Evolutionary conservation across 805 yeast genomes (phyloP).

Genomic region (Zygoascus bituminiphila): DNA sequence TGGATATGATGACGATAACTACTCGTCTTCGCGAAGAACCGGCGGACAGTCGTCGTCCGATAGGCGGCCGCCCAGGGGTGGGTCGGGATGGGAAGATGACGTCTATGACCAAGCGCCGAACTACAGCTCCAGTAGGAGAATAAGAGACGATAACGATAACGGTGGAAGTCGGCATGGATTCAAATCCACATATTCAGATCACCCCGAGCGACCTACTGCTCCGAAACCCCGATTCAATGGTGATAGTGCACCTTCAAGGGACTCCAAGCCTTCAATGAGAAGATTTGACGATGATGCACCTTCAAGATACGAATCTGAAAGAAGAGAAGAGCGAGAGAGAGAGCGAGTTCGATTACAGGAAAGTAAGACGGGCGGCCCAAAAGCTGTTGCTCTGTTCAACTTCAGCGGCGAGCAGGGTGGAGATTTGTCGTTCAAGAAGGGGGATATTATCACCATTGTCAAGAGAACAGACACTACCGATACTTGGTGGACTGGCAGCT

Average conservation of each 20-base stretch:
- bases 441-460: conserved; percentile 81
- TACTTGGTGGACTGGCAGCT: conserved; percentile 98
- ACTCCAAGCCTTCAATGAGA: conserved; percentile 7
- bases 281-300: conserved; percentile 11
- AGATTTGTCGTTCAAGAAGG: conserved; percentile 86
- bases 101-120: conserved; percentile 46
- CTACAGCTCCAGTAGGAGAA: conserved; percentile 23
- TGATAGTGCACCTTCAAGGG: not conserved
- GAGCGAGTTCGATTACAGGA: conserved; percentile 7
- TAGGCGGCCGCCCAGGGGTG: conserved; percentile 1
- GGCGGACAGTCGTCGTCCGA: not conserved
- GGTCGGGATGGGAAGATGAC: conserved; percentile 70
- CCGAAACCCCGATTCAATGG: conserved; percentile 33
- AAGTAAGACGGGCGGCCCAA: conserved; percentile 24
- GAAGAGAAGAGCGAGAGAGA: conserved; percentile 8
- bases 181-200: conserved; percentile 34
- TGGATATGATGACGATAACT: conserved; percentile 1
- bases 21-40: not conserved
- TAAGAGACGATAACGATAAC: conserved; percentile 27
- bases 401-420: conserved; percentile 93
- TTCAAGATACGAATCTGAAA: conserved; percentile 3
- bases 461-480: conserved; percentile 82
- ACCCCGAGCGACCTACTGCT: conserved; percentile 36
- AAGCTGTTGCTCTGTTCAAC: conserved; percentile 83
- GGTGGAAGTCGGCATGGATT: conserved; percentile 15